Evolutionary conservation across 139 green algal genomes (phyloP).

Genomic region (Deuterostichococcus epilithicus): DNA sequence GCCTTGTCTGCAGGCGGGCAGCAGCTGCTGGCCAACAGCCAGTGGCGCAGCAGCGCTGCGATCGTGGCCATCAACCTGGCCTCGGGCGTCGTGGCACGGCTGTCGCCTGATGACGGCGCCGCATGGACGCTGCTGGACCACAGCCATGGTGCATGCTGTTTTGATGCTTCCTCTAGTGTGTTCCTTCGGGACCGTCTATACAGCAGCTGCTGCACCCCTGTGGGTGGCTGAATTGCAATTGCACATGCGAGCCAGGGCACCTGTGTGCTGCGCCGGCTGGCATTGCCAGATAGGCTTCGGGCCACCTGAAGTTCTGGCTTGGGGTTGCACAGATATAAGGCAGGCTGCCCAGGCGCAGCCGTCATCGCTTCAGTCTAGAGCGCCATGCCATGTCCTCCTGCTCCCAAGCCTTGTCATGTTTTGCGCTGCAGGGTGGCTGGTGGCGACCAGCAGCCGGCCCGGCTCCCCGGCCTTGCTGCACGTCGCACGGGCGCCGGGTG

Average conservation of each 20-base stretch:
- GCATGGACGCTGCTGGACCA: conserved; percentile 36
- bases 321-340: too few relatives aligned
- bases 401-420: not conserved
- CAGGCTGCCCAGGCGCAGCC: too few relatives aligned
- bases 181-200: too few relatives aligned
- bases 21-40: conserved; percentile 62
- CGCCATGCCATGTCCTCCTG: too few relatives aligned
- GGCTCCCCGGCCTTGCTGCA: conserved; percentile 32
- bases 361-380: too few relatives aligned
- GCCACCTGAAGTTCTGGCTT: too few relatives aligned
- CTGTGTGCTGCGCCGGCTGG: too few relatives aligned
- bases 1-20: not conserved
- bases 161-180: too few relatives aligned
- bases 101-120: conserved; percentile 29
- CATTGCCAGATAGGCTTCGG: too few relatives aligned
- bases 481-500: conserved; percentile 16
- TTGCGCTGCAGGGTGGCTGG: conserved; percentile 11
- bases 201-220: too few relatives aligned
- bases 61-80: conserved; percentile 58
- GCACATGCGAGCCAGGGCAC: too few relatives aligned
- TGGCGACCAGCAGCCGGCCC: conserved; percentile 28
- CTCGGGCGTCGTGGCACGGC: conserved; percentile 22
- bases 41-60: conserved; percentile 60
- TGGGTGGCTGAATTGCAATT: too few relatives aligned
- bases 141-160: conserved; percentile 21